These are phyloP conservation scores for Davidsoniella eucalypti DNA, from an alignment of 2,329 filamentous ascomycete species.

Conservation along the genomic window DNA sequence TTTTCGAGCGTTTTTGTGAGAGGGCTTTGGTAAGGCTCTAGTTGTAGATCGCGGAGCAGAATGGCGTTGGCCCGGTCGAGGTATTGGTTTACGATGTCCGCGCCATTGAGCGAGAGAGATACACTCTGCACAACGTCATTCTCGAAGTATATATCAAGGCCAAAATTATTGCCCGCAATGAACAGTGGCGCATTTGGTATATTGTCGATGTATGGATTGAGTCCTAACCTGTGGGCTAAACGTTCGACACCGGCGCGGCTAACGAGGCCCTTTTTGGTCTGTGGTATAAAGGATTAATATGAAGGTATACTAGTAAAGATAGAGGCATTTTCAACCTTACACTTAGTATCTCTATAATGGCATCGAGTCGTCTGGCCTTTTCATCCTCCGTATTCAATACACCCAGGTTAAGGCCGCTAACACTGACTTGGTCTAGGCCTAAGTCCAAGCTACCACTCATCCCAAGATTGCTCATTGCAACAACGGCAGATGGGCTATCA, in stretches of 20 bases:
- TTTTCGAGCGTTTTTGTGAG: conserved; percentile 53
- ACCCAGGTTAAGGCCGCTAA: too few species aligned
- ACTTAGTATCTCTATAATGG: conserved; percentile 32
- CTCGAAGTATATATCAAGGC: conserved; percentile 23
- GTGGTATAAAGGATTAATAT: conserved; percentile 8
- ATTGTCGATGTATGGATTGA: conserved; percentile 18
- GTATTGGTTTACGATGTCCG: conserved; percentile 41
- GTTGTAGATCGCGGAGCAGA: conserved; percentile 46
- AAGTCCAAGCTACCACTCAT: conserved; percentile 33
- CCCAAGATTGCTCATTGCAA: conserved; percentile 40
- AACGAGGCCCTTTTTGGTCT: conserved; percentile 43
- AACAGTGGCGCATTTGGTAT: conserved; percentile 23
- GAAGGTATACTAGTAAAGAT: not conserved
- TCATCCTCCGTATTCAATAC: conserved; percentile 35
- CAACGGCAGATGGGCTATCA: conserved; percentile 47
- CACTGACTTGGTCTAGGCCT: conserved; percentile 21
- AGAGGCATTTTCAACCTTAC: conserved; percentile 21
- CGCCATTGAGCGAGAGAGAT: conserved; percentile 11
- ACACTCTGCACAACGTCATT: conserved; percentile 31
- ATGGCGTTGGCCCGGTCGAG: conserved; percentile 47
- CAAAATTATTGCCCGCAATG: conserved; percentile 32
- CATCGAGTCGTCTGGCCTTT: conserved; percentile 35
- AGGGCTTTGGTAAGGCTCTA: conserved; percentile 41
- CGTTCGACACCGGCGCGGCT: conserved; percentile 62
- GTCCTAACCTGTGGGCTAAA: conserved; percentile 48